Evolutionary conservation across 768 basidiomycete genomes (phyloP), one percentile per base, ranked within the genome.

Genomic region (Hericium alpestre): DNA sequence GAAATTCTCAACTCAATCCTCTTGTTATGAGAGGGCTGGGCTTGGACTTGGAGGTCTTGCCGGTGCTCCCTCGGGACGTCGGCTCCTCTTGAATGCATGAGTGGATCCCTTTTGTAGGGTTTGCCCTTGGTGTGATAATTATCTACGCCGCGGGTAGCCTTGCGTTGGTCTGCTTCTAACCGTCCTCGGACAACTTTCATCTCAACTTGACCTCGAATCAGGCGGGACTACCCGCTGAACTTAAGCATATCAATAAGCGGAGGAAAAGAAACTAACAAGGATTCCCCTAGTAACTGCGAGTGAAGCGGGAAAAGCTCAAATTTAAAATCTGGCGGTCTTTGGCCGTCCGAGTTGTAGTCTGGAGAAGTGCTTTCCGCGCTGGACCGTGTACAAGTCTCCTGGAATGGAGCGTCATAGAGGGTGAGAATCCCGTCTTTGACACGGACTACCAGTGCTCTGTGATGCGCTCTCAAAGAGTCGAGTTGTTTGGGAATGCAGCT

Each of bases 221-320:
- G 81, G 82, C 78, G 81, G 81, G 83, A 82, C 76, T 84, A 86
- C 84, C 83, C 80, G 78, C 83, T 83, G 82, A 84, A 86, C 81
- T 86, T 86, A 84, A 86, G 84, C 83, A 85, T 84, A 86, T 86
- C 81, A 86, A 84, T 85, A 84, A 87, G 84, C 79, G 80, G 83
- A 86, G 84, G 84, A 86, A 86, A 87, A 87, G 85, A 85, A 87
- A 87, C 83, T 84, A 86, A 86, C 84, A 79, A 84, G 84, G 84
- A 85, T 86, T 86, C 81, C 84, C 82, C 78, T 82, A 85, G 84
- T 86, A 86, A 82, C 84, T 82, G 84, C 82, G 80, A 86, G 84
- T 83, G 84, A 85, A 86, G 80, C 73, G 80, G 84, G 82, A 86
- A 80, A 73, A 58, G 58, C 51, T 52, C 51, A 52, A 52, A 52